Base-by-base conservation (phyloP, 2,329 filamentous ascomycete species). In the Aciculosporium take region DNA sequence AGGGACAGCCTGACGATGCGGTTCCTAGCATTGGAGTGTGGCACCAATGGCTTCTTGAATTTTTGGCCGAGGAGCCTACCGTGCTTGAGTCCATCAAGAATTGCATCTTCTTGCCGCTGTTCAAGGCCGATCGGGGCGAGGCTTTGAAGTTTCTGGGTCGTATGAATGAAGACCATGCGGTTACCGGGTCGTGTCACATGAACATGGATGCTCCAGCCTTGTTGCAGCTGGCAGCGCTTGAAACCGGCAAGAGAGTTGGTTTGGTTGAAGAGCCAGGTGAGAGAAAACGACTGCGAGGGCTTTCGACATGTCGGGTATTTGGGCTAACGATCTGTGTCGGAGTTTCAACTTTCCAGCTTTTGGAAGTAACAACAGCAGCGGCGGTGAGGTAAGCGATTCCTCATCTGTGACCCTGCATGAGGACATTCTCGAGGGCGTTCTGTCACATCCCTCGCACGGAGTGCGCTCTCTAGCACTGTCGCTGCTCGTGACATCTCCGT, bases 391-490 rank as follows among this genome's bases (percentile, higher is more conserved):
- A 25, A 20, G 44, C 6, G 41, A 25, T 15, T 47, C 48, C 12
- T 51, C 53, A 48, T 49, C 53, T 3, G 57, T 68, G 27, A 46
- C 59, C 13, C 51, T 69, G 25, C 51, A 60, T 32, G 57, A 66
- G 52, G 56, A 57, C 44, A 59, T 72, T 2, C 57, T 81, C 7
- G 68, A 72, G 29, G 60, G 54, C 27, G 66, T 80, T 3, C 57
- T 81, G 24, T 62, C 63, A 3, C 69, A 74, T 60, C 67, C 67
- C 32, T 75, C 75, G 51, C 65, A 76, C 51, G 67, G 76, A 47
- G 79, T 89, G 40, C 77, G 87, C 23, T 74, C 87, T 20, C 74
- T 87, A n/a, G 84, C 84, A 0, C 71, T 95, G 29, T 85, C 85
- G 23, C 71, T 95, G 10, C 70, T 94, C 7, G 75, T 86, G 10